Evolutionary conservation across 305 asterid genomes (phyloP), one percentile per base, ranked within the genome.

Genomic region (Fraxinus sp.): DNA sequence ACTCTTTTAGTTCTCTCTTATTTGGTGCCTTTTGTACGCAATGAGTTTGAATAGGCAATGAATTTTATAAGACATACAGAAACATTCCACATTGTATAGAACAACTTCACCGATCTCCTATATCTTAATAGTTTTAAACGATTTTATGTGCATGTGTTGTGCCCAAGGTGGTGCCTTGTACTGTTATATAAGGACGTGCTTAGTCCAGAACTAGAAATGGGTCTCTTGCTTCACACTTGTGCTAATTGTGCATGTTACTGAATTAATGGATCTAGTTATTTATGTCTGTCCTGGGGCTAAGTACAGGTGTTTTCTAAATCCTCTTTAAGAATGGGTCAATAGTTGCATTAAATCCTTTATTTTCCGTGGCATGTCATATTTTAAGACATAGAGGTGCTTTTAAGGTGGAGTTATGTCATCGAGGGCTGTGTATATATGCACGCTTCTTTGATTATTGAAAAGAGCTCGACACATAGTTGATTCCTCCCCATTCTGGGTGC

Each of bases 231-330:
- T 66, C 36, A 10, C 18, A 3, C 35, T 26, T 26, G 75, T 71
- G 78, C 77, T 80, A 80, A 74, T 84, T 81, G 36, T 79, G 70
- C 57, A 74, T 44, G 74, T 16, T 30, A 81, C 83, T 77, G 86
- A 66, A 66, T 66, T 66, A 3, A 66, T 9, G 37, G 18, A 22
- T 28, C 35, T 66, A 66, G 74, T 66, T 66, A 10, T 66, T 1
- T 66, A 26, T 64, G 73, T 64, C 73, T 24, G 1, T 66, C 36
- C 36, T 66, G 18, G 36, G 74, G 35, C 74, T 24, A 24, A 11
- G 74, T 26, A 66, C 74, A 24, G 3, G 35, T 32, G 22, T 66
- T 66, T 26, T 26, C 66, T 26, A 66, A 66, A 9, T 32, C 74
- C 35, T 11, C 7, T 49, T 66, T 24, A 66, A 66, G 74, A 66